phyloP scores from a whole-genome alignment of 345 rosid species.

The Camelina sativa region DNA sequence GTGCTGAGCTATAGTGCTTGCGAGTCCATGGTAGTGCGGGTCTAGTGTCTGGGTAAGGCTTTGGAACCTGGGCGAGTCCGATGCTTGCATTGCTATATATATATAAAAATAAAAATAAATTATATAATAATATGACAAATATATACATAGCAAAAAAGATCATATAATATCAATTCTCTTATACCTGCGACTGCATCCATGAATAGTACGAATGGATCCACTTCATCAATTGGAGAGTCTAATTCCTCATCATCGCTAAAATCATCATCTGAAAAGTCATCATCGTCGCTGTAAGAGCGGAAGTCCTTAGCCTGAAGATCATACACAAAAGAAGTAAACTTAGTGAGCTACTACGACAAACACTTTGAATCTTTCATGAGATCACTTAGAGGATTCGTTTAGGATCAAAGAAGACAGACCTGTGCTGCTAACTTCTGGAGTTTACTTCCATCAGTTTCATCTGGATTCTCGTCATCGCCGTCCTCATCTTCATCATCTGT shows the following conservation, averaged over 20 bases:
- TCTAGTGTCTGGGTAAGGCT: constrained; percentile 82
- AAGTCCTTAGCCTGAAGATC: constrained; percentile 73
- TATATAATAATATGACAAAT: not conserved
- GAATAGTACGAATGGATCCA: constrained; percentile 94
- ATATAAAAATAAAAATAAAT: not conserved
- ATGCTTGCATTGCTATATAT: constrained; percentile 69
- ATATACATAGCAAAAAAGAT: not conserved
- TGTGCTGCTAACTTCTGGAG: constrained; percentile 89
- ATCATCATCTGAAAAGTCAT: constrained; percentile 83
- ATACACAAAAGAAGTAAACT: constrained; percentile 1
- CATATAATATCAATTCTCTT: not conserved
- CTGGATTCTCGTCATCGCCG: constrained; percentile 92
- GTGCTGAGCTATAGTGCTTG: constrained; percentile 87
- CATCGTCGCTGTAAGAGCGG: constrained; percentile 63
- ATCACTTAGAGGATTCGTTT: not conserved
- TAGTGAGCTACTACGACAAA: constrained; percentile 25
- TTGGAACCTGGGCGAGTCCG: constrained; percentile 73
- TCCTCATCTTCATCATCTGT: constrained; percentile 89
- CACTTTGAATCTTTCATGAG: constrained; percentile 2
- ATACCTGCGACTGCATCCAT: constrained; percentile 88
- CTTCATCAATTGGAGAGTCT: constrained; percentile 95
- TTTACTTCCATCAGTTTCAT: constrained; percentile 83
- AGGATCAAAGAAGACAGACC: constrained; percentile 50
- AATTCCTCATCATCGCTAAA: constrained; percentile 93
- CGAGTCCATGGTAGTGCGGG: constrained; percentile 84